Evolutionary conservation across 177 flowering plant genomes (phyloP).

Genomic region (Tripterygium wilfordii): DNA sequence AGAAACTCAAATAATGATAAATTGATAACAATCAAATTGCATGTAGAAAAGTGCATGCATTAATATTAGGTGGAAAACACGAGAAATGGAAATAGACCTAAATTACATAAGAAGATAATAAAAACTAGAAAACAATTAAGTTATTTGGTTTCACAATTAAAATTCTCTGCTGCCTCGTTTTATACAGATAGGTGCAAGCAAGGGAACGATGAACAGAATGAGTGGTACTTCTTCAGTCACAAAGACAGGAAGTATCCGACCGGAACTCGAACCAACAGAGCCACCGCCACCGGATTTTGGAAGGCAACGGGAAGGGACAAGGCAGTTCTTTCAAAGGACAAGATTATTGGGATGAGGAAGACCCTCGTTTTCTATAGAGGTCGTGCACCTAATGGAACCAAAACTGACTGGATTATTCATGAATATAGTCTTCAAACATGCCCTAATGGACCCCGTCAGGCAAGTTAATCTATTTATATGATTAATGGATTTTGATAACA

Average conservation of each 20-base stretch:
- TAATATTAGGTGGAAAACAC: too few relatives aligned
- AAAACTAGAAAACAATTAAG: too few relatives aligned
- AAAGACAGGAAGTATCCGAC: conserved; percentile 92
- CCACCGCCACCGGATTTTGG: conserved; percentile 92
- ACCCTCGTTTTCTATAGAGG: conserved; percentile 87
- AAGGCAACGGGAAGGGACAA: conserved; percentile 94
- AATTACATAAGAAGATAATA: too few relatives aligned
- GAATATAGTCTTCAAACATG: conserved; percentile 76
- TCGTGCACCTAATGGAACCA: conserved; percentile 82
- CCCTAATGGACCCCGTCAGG: conserved; percentile 71
- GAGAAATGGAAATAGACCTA: too few relatives aligned
- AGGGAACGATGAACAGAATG: conserved; percentile 71
- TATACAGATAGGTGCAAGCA: conserved; percentile 73
- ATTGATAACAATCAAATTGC: too few relatives aligned
- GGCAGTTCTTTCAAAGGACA: conserved; percentile 64
- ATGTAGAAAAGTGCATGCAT: too few relatives aligned
- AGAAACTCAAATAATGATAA: too few relatives aligned
- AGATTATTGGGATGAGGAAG: conserved; percentile 82
- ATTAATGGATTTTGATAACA: too few relatives aligned
- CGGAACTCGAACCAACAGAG: conserved; percentile 83
- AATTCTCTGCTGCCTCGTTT: too few relatives aligned
- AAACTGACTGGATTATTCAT: conserved; percentile 92
- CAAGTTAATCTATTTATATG: too few relatives aligned
- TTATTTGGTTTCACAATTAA: too few relatives aligned
- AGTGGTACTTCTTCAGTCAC: conserved; percentile 97